Percentiles rank a stretch among this genome's conserved stretches.
Evolutionary conservation across 257 asterid genomes (phyloP).

Genomic region (Solanum microdontum): DNA sequence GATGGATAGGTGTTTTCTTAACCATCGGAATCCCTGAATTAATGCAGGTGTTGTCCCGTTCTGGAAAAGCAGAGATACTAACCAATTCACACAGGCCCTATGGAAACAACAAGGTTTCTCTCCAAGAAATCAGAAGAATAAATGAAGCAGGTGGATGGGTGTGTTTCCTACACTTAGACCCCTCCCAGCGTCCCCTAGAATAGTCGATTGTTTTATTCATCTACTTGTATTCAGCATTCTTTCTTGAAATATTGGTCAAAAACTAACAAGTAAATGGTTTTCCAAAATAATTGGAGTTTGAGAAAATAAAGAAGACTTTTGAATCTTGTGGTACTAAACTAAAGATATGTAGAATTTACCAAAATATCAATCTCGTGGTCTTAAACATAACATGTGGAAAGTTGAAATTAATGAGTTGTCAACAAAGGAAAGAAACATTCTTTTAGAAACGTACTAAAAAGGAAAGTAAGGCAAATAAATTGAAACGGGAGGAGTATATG

Average conservation of each 20-base stretch:
- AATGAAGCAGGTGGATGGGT: conserved; percentile 98
- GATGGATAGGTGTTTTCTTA: neutral
- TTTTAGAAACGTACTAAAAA: fast-evolving
- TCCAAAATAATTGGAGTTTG: neutral
- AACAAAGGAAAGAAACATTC: fast-evolving
- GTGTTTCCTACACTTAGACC: conserved; percentile 17
- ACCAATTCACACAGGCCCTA: conserved; percentile 91
- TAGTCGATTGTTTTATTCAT: neutral
- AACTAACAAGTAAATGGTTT: neutral
- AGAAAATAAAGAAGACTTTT: too few species aligned
- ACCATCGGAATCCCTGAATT: neutral
- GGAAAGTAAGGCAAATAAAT: neutral
- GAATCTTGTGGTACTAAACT: too few species aligned
- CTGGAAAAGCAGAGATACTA: conserved; percentile 56
- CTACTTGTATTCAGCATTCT: neutral
- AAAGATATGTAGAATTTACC: too few species aligned
- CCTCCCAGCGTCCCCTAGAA: neutral
- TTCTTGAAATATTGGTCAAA: neutral
- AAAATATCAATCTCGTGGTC: neutral
- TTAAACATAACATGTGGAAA: neutral
- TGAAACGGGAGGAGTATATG: neutral
- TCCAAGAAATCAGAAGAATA: conserved; percentile 74
- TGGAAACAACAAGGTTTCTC: conserved; percentile 53
- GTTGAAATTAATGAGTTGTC: fast-evolving
- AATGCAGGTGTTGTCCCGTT: conserved; percentile 60